Conservation (phyloP, 2,329 filamentous ascomycete genomes). For the Endoconidiophora polonica region DNA sequence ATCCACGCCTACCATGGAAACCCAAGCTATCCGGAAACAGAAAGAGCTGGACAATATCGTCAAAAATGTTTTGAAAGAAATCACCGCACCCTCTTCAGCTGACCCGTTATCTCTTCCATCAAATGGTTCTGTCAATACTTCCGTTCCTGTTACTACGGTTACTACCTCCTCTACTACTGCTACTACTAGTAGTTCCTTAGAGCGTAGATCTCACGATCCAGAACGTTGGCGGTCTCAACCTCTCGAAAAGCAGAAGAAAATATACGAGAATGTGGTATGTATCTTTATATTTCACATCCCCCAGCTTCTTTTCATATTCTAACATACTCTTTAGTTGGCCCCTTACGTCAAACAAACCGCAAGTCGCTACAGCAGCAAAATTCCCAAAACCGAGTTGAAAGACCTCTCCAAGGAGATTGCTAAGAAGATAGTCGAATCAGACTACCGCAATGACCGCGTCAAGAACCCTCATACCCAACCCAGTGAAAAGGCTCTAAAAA, state of each 20-base stretch:
- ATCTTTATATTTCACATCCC: neutral
- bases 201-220: no score
- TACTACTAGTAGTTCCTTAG: no score
- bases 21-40: conserved; percentile 43
- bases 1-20: conserved; percentile 40
- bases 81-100: no score
- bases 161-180: no score
- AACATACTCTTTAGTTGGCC: conserved; percentile 41
- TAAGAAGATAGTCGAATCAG: conserved; percentile 80
- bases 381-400: conserved; percentile 63
- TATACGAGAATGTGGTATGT: conserved; percentile 84
- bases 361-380: conserved; percentile 72
- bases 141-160: no score
- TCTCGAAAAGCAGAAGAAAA: conserved; percentile 79
- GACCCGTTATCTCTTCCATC: no score
- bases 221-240: conserved; percentile 17
- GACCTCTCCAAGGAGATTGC: conserved; percentile 49
- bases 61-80: conserved; percentile 61
- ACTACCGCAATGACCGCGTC: conserved; percentile 82
- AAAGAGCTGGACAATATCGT: conserved; percentile 71
- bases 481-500: conserved; percentile 59
- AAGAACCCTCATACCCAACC: conserved; percentile 57
- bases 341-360: conserved; percentile 73
- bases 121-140: no score
- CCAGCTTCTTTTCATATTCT: neutral